phyloP scores from a whole-genome alignment of 495 filamentous ascomycete genomes.

The Friedmanniomyces endolithicus region DNA sequence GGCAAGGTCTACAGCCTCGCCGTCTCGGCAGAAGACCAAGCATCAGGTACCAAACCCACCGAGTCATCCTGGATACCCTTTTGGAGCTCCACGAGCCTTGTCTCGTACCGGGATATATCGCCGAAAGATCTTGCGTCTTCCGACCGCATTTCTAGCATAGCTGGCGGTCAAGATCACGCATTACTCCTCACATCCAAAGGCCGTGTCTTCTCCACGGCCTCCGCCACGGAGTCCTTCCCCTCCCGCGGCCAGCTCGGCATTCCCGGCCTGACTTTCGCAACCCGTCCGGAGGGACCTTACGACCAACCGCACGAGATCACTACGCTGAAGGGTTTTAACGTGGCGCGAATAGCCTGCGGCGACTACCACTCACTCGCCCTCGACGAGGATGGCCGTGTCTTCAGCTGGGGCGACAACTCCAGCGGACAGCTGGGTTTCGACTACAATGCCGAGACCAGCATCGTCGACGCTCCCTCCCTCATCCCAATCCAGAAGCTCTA shows the following conservation, averaged over 20 bases:
- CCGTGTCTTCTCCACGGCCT: constrained; percentile 72
- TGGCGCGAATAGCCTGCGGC: constrained; percentile 64
- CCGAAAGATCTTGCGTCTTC: constrained; percentile 55
- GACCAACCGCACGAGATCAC: constrained; percentile 68
- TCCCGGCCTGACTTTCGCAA: constrained; percentile 65
- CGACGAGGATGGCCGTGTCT: constrained; percentile 63
- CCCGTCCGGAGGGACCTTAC: constrained; percentile 62
- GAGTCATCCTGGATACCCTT: constrained; percentile 69
- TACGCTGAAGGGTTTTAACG: constrained; percentile 48
- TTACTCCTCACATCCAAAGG: constrained; percentile 75
- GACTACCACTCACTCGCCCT: constrained; percentile 76
- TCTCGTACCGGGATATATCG: constrained; percentile 60
- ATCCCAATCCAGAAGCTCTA: constrained; percentile 62
- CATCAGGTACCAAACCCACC: constrained; percentile 43
- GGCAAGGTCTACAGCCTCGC: constrained; percentile 83
- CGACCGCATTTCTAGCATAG: constrained; percentile 62
- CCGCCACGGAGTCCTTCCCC: constrained; percentile 65
- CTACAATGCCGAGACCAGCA: constrained; percentile 44
- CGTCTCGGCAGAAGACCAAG: constrained; percentile 59
- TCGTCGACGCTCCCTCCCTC: constrained; percentile 54
- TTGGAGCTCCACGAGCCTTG: constrained; percentile 42
- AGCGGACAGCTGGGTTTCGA: constrained; percentile 75
- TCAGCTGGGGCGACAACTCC: constrained; percentile 82
- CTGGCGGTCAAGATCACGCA: constrained; percentile 70
- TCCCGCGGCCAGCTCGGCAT: constrained; percentile 76